phyloP scores from a whole-genome alignment of 805 yeast species.

The Kuraishia piskuri region DNA sequence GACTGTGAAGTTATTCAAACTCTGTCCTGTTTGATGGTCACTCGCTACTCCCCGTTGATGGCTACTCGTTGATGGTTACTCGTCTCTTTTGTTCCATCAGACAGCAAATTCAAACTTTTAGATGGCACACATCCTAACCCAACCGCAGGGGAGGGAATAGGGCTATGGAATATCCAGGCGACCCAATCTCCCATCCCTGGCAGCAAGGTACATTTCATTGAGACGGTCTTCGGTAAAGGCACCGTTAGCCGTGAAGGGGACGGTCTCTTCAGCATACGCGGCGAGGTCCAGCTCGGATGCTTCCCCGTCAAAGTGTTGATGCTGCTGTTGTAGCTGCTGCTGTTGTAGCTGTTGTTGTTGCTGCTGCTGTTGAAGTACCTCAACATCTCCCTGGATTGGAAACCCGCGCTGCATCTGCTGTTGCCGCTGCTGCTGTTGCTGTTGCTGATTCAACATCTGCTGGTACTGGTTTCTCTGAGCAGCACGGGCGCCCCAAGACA shows the following conservation, averaged over 20 bases:
- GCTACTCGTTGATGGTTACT: too few relatives aligned
- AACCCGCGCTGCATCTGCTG: constrained; percentile 7
- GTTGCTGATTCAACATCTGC: constrained; percentile 6
- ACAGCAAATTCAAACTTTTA: too few relatives aligned
- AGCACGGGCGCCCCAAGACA: constrained; percentile 80
- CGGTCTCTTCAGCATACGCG: constrained; percentile 25
- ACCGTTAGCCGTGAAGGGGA: constrained; percentile 11
- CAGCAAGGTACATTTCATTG: constrained; percentile 45
- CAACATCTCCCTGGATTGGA: neutral
- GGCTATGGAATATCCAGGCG: constrained; percentile 30
- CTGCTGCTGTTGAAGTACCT: constrained; percentile 7
- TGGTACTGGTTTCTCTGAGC: constrained; percentile 27
- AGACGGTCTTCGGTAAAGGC: constrained; percentile 23
- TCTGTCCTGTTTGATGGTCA: too few relatives aligned
- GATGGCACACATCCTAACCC: too few relatives aligned
- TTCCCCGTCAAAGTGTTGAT: constrained; percentile 1
- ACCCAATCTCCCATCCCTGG: constrained; percentile 47
- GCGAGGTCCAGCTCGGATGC: constrained; percentile 8
- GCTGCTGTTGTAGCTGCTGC: constrained; percentile 12
- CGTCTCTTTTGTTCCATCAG: too few relatives aligned
- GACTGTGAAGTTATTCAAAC: too few relatives aligned
- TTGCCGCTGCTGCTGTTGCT: constrained; percentile 7
- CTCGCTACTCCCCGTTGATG: too few relatives aligned
- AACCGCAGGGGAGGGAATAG: too few relatives aligned
- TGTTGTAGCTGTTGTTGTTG: constrained; percentile 8